Percentiles rank a stretch among this genome's conserved stretches.
These are phyloP conservation scores for Trichoderma sp. DNA, from an alignment of 2,329 filamentous ascomycete species.

Conservation along the genomic window DNA sequence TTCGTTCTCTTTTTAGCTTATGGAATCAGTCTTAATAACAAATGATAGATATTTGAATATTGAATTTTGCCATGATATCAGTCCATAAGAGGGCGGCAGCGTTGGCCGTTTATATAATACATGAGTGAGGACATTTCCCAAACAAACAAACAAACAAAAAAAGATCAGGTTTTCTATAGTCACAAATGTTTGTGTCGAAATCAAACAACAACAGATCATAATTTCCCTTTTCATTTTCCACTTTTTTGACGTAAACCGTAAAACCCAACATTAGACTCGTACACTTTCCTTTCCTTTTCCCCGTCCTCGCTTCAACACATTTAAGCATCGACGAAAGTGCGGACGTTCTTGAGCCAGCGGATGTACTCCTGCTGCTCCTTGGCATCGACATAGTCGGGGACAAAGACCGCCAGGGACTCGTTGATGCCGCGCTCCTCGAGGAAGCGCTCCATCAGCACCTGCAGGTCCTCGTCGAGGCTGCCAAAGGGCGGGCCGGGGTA, in stretches of 20 bases:
- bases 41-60: background rate
- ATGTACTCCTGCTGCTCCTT: conserved; percentile 99
- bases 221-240: conserved; percentile 11
- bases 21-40: background rate
- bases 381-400: conserved; percentile 93
- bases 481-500: conserved; percentile 92
- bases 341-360: conserved; percentile 83
- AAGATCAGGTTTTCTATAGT: conserved; percentile 11
- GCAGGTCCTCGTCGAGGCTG: conserved; percentile 94
- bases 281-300: background rate
- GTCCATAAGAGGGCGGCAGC: background rate
- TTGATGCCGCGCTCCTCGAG: conserved; percentile 93
- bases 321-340: conserved; percentile 77
- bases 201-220: background rate
- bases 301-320: background rate
- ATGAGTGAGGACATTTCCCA: conserved; percentile 28
- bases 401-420: conserved; percentile 81
- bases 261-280: conserved; percentile 8
- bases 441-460: conserved; percentile 88
- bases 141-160: background rate
- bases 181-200: conserved; percentile 5
- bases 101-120: conserved; percentile 20
- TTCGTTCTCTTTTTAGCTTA: background rate
- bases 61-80: conserved; percentile 6
- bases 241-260: conserved; percentile 3